Percentiles rank a stretch among this genome's conserved stretches.
These are phyloP conservation scores for Suhomyces kilbournensis DNA, from an alignment of 805 yeast genomes.

Conservation along the genomic window DNA sequence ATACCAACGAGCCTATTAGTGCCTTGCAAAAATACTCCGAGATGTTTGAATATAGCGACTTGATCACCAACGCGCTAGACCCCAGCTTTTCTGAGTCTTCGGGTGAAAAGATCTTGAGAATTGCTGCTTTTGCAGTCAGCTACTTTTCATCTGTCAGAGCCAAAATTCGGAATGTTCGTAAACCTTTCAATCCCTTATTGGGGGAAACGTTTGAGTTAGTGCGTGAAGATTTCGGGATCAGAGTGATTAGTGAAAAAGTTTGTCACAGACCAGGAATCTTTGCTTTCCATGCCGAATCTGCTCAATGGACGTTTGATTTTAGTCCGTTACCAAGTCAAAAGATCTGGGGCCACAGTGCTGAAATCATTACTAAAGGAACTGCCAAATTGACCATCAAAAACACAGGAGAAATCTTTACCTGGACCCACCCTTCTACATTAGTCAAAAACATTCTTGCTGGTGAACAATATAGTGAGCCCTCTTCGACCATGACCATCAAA, in stretches of 20 bases:
- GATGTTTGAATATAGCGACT: slow-evolving; percentile 66
- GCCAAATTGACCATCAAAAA: slow-evolving; percentile 53
- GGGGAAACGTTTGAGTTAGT: slow-evolving; percentile 93
- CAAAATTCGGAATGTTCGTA: slow-evolving; percentile 73
- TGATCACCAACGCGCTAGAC: slow-evolving; percentile 62
- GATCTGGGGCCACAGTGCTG: slow-evolving; percentile 93
- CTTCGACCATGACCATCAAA: slow-evolving; percentile 60
- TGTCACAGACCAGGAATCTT: slow-evolving; percentile 82
- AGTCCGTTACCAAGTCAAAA: slow-evolving; percentile 77
- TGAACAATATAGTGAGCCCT: slow-evolving; percentile 89
- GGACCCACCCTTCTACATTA: slow-evolving; percentile 80
- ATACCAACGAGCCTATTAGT: slow-evolving; percentile 87
- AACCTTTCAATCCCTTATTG: slow-evolving; percentile 91
- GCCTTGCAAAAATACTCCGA: slow-evolving; percentile 80
- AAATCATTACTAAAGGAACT: slow-evolving; percentile 72
- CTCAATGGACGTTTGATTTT: slow-evolving; percentile 65
- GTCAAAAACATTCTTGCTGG: slow-evolving; percentile 90
- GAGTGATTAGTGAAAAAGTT: slow-evolving; percentile 82
- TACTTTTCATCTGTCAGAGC: slow-evolving; percentile 67
- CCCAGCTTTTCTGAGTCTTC: slow-evolving; percentile 41
- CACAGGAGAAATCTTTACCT: slow-evolving; percentile 71
- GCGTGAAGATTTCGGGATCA: slow-evolving; percentile 73
- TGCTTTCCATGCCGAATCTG: slow-evolving; percentile 74
- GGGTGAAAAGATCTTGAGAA: slow-evolving; percentile 58
- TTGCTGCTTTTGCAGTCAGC: slow-evolving; percentile 82